phyloP scores from a whole-genome alignment of 2,329 filamentous ascomycete genomes.

The Albophoma yamanashiensis region DNA sequence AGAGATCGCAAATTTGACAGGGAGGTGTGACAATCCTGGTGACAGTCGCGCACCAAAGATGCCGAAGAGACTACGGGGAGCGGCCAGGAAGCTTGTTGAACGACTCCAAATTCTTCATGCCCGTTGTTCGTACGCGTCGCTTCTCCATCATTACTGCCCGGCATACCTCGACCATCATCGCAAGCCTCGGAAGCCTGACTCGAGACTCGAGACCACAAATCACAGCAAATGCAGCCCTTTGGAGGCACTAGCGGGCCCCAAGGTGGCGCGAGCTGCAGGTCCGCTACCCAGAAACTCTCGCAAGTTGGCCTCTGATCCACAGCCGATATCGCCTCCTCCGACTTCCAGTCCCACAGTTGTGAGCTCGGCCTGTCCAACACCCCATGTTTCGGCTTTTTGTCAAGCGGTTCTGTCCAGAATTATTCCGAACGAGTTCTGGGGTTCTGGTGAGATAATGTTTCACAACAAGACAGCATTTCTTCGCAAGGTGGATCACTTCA shows the following conservation, averaged over 20 bases:
- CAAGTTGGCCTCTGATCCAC: conserved; percentile 2
- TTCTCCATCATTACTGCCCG: conserved; percentile 77
- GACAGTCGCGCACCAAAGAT: conserved; percentile 20
- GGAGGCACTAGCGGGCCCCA: background rate
- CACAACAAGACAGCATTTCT: conserved; percentile 55
- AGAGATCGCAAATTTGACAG: conserved; percentile 47
- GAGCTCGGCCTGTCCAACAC: conserved; percentile 54
- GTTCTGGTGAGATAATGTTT: conserved; percentile 36
- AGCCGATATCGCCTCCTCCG: conserved; percentile 1
- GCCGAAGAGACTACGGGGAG: conserved; percentile 61
- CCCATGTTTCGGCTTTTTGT: conserved; percentile 77
- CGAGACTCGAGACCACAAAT: background rate
- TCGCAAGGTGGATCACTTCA: conserved; percentile 63
- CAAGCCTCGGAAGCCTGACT: background rate
- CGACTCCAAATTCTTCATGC: conserved; percentile 61
- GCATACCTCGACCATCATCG: conserved; percentile 14
- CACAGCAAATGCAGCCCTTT: background rate
- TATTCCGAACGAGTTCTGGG: conserved; percentile 69
- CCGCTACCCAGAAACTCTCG: background rate
- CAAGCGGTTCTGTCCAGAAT: conserved; percentile 62
- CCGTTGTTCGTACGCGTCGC: conserved; percentile 67
- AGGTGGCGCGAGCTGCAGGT: background rate
- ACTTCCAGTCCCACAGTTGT: conserved; percentile 40
- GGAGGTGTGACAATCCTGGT: conserved; percentile 4
- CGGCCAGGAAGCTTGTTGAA: conserved; percentile 45